Percentiles rank a stretch among this genome's conserved stretches.
phyloP scores from a whole-genome alignment of 202 grass and related monocot genomes.

The Cymbopogon flexuosus region DNA sequence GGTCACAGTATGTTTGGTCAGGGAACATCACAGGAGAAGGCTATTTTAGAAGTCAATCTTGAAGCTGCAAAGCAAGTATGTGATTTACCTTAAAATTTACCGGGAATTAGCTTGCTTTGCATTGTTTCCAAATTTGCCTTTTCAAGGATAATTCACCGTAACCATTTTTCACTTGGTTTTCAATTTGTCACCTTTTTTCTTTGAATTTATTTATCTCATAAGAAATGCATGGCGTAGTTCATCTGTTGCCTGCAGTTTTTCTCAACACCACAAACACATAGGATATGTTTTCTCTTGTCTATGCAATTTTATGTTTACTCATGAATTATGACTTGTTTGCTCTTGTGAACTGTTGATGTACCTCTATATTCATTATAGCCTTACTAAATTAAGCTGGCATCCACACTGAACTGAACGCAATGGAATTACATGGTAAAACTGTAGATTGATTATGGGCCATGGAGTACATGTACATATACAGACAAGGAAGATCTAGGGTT shows the following conservation, averaged over 20 bases:
- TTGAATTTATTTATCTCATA: background rate
- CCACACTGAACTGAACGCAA: background rate
- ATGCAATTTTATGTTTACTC: background rate
- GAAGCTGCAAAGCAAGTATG: conserved; percentile 90
- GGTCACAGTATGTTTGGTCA: conserved; percentile 75
- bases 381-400: background rate
- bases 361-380: background rate
- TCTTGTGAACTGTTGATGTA: background rate
- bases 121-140: conserved; percentile 4
- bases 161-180: conserved; percentile 7
- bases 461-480: background rate
- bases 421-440: background rate
- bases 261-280: background rate
- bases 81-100: background rate
- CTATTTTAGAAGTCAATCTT: conserved; percentile 85
- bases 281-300: background rate
- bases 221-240: background rate
- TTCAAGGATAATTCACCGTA: background rate
- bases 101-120: conserved; percentile 21
- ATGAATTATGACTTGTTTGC: background rate
- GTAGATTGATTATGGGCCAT: background rate
- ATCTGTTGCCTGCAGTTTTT: background rate
- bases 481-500: background rate
- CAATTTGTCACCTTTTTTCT: background rate
- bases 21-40: conserved; percentile 84